Base-by-base conservation (phyloP, 164 flowering plant genomes). In the Annona cherimola region DNA sequence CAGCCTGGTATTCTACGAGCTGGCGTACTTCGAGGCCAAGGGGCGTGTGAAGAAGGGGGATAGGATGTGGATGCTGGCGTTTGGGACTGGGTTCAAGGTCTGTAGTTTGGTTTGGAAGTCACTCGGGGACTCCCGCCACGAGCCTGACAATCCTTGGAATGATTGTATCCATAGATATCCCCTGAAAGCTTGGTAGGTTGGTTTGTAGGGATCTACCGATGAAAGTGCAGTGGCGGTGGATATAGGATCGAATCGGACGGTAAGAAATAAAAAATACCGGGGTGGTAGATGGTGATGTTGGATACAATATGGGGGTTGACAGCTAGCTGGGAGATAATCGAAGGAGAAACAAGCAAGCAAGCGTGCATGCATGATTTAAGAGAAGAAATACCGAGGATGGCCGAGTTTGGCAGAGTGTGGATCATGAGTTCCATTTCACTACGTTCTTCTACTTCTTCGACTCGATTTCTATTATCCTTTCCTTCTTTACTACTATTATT, bases 51-150 rank as follows among this genome's bases (percentile, higher is more conserved):
- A 79, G 73, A 84, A 69, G 68, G 88, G 84, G 1, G 93, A 89
- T 40, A 77, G 67, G 72, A 71, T 86, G 71, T 86, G 88, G 88
- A 84, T 89, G 87, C 73, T 81, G 76, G 88, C 87, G 45, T 89
- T 89, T 61, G 90, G 93, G n/a, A 85, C 90, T 0, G 93, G 93
- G 41, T 89, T 84, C 70, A 89, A 89, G 73, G 87, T 83, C 40
- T 79, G 88, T 2, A 84, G 88, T 20, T 78, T 83, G 61, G 88
- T 87, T 61, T 83, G 85, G 84, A 84, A 78, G 76, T 76, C 80
- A 64, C 70, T 84, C n/a, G 63, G 57, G 44, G 83, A 86, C 76
- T 75, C 84, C 2, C 5, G 26, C 6, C 43, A 9, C 1, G 84
- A 83, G 16, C 26, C 50, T 11, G 84, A 85, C 73, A 89, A 87